A percentile compares a stretch with the other conserved stretches of the same genome.
Conservation (phyloP, 2,329 filamentous ascomycete species). For the Fusarium brevicatenulatum region DNA sequence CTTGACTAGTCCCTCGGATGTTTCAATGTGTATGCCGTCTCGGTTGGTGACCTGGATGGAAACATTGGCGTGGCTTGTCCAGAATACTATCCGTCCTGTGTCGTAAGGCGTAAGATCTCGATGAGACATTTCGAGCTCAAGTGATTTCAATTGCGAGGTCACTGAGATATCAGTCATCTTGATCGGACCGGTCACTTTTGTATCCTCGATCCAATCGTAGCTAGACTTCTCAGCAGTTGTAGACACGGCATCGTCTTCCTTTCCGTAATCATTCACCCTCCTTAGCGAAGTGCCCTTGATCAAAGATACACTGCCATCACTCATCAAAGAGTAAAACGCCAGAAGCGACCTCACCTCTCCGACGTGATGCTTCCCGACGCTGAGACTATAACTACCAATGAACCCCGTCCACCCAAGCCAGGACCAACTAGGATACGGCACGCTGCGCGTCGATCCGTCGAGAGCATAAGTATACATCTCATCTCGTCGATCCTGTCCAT, state of each 20-base stretch:
- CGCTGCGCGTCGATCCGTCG: not conserved
- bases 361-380: not conserved
- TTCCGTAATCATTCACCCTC: not conserved
- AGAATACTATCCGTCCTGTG: conserved; percentile 5
- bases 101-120: not conserved
- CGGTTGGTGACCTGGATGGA: not conserved
- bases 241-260: not conserved
- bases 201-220: not conserved
- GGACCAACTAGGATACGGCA: conserved; percentile 10
- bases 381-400: not conserved
- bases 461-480: not conserved
- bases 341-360: not conserved
- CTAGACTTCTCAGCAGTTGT: too few relatives aligned
- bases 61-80: not conserved
- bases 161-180: not conserved
- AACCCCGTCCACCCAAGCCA: conserved; percentile 8
- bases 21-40: not conserved
- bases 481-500: not conserved
- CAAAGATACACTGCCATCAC: not conserved
- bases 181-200: not conserved
- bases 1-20: not conserved
- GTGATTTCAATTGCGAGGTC: not conserved
- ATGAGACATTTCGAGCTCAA: not conserved
- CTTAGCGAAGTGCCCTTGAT: not conserved
- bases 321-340: not conserved